phyloP scores from a whole-genome alignment of 805 yeast genomes.

The Lipomyces chichibuensis region DNA sequence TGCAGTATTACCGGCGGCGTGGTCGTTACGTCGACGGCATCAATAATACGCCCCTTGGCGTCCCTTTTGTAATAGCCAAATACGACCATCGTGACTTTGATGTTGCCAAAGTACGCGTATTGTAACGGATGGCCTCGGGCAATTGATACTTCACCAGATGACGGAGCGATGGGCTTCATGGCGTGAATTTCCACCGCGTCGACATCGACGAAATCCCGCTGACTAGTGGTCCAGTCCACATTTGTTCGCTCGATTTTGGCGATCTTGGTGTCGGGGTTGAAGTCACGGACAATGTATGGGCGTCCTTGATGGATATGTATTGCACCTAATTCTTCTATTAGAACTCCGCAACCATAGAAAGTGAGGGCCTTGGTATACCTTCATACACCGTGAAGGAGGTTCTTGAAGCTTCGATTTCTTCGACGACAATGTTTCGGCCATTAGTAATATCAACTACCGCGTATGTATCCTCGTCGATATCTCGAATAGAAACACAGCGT shows the following conservation, averaged over 20 bases:
- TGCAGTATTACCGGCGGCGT: conserved; percentile 68
- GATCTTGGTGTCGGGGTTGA: conserved; percentile 72
- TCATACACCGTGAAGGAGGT: conserved; percentile 87
- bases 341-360: conserved; percentile 40
- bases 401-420: conserved; percentile 85
- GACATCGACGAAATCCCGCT: conserved; percentile 89
- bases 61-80: conserved; percentile 93
- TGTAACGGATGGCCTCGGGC: not conserved
- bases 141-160: not conserved
- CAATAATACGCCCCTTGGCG: conserved; percentile 74
- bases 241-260: conserved; percentile 87
- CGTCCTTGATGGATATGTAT: conserved; percentile 92
- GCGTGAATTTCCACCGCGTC: conserved; percentile 61
- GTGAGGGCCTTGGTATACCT: conserved; percentile 13
- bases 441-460: conserved; percentile 91
- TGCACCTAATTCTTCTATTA: conserved; percentile 61
- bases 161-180: conserved; percentile 27
- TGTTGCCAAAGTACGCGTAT: conserved; percentile 69
- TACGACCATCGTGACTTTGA: conserved; percentile 72
- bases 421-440: conserved; percentile 74
- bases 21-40: conserved; percentile 87
- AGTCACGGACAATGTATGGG: conserved; percentile 82
- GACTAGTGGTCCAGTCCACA: conserved; percentile 92
- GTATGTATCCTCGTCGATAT: conserved; percentile 76
- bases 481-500: conserved; percentile 73